Percentiles rank a stretch among this genome's conserved stretches.
phyloP scores from a whole-genome alignment of 2,329 filamentous ascomycete species.

The Colletotrichum lini region DNA sequence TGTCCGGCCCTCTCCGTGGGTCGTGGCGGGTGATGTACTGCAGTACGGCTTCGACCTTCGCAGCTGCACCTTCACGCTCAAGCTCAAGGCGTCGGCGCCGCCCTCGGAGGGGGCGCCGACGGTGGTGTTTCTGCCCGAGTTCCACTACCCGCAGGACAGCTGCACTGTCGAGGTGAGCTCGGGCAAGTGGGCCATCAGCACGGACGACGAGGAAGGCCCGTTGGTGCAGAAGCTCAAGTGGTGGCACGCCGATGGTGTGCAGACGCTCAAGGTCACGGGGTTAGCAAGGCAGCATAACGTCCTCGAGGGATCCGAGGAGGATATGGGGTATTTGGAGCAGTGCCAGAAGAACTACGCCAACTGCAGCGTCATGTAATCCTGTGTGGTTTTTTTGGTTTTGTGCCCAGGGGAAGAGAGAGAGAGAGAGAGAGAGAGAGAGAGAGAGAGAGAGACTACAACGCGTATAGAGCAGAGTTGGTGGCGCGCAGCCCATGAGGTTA shows the following conservation, averaged over 20 bases:
- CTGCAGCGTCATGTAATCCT: conserved; percentile 68
- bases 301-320: conserved; percentile 73
- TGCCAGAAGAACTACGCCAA: conserved; percentile 66
- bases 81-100: conserved; percentile 68
- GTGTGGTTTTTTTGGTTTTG: neutral
- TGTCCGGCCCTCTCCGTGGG: conserved; percentile 85
- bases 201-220: conserved; percentile 78
- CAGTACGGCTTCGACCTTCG: conserved; percentile 87
- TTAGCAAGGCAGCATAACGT: conserved; percentile 75
- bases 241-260: conserved; percentile 93
- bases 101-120: conserved; percentile 79
- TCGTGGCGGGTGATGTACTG: conserved; percentile 78
- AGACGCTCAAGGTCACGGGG: conserved; percentile 83
- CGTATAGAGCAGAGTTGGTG: neutral
- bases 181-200: conserved; percentile 90
- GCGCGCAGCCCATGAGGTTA: neutral
- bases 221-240: conserved; percentile 84
- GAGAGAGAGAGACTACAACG: neutral
- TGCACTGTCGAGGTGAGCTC: conserved; percentile 82
- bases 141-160: conserved; percentile 86
- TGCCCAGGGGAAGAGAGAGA: neutral
- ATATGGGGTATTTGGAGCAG: conserved; percentile 84
- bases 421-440: neutral
- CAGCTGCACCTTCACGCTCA: conserved; percentile 82
- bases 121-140: conserved; percentile 88